phyloP scores from a whole-genome alignment of 2,329 filamentous ascomycete genomes.

The Hysterium pulicare region DNA sequence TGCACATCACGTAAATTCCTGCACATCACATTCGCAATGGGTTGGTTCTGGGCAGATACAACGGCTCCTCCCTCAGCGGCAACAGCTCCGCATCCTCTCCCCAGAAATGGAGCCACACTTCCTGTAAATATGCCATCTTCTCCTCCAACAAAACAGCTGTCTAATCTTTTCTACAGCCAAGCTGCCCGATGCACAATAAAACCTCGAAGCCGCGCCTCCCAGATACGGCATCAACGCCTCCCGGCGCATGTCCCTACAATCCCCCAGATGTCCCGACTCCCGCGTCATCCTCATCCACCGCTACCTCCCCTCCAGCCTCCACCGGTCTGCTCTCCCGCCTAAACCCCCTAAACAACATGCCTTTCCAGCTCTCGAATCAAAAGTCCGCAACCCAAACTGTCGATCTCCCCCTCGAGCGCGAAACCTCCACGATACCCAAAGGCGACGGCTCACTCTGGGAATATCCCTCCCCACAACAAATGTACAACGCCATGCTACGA shows the following conservation, averaged over 20 bases:
- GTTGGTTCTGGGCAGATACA: constrained; percentile 68
- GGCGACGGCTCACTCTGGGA: constrained; percentile 83
- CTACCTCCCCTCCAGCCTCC: constrained; percentile 27
- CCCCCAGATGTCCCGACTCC: constrained; percentile 42
- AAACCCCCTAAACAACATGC: constrained; percentile 94
- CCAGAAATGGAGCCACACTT: constrained; percentile 49
- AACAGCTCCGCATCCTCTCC: constrained; percentile 47
- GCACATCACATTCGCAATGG: constrained; percentile 49
- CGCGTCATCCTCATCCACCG: constrained; percentile 17
- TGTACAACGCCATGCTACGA: constrained; percentile 96
- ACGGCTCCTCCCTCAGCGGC: constrained; percentile 35
- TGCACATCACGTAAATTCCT: too few species aligned
- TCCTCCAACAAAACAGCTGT: constrained; percentile 13
- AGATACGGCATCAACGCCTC: constrained; percentile 24
- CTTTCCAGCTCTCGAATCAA: constrained; percentile 76
- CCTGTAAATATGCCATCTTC: constrained; percentile 47
- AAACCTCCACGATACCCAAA: constrained; percentile 86
- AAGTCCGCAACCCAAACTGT: constrained; percentile 70
- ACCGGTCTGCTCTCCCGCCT: constrained; percentile 61
- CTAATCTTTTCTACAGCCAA: constrained; percentile 46
- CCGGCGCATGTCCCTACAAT: constrained; percentile 49
- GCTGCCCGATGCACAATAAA: constrained; percentile 66
- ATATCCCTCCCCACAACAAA: constrained; percentile 96
- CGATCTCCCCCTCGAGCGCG: constrained; percentile 73
- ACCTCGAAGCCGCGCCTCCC: constrained; percentile 26